phyloP scores from a whole-genome alignment of 139 green algal genomes.

The Ostreobium quekettii region DNA sequence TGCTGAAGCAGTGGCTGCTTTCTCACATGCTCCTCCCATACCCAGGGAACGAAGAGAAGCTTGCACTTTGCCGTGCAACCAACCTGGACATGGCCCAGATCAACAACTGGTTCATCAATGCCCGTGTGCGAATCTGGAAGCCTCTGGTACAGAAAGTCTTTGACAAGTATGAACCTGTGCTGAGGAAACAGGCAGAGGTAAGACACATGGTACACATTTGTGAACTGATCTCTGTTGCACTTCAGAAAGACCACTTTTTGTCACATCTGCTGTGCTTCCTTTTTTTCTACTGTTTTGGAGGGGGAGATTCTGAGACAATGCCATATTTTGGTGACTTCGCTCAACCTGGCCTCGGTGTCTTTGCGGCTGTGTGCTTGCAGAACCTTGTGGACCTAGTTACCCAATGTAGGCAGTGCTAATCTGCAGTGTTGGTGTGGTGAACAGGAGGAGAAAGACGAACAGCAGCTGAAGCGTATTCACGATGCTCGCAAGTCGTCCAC shows the following conservation, averaged over 20 bases:
- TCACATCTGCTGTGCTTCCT: too few relatives aligned
- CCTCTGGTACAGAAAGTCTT: slow-evolving; percentile 35
- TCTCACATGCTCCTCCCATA: slow-evolving; percentile 38
- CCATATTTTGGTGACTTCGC: too few relatives aligned
- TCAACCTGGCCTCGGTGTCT: too few relatives aligned
- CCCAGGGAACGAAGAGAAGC: slow-evolving; percentile 38
- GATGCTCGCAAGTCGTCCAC: not conserved
- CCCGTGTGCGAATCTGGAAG: slow-evolving; percentile 40
- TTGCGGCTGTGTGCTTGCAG: too few relatives aligned
- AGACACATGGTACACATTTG: too few relatives aligned
- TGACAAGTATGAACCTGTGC: slow-evolving; percentile 15
- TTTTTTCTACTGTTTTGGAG: too few relatives aligned
- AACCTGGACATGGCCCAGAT: slow-evolving; percentile 35
- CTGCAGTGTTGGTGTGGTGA: not conserved
- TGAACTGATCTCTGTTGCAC: too few relatives aligned
- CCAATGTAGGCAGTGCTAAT: too few relatives aligned
- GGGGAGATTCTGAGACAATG: too few relatives aligned
- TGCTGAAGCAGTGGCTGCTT: slow-evolving; percentile 39
- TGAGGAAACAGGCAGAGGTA: slow-evolving; percentile 25
- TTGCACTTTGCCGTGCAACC: slow-evolving; percentile 23
- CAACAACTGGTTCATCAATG: slow-evolving; percentile 58
- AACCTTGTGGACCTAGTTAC: too few relatives aligned
- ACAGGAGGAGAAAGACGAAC: slow-evolving; percentile 2
- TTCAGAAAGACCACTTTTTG: too few relatives aligned
- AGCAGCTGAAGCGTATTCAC: slow-evolving; percentile 1